Conservation (phyloP, 2,329 filamentous ascomycete genomes). For the Sporothrix humicola region DNA sequence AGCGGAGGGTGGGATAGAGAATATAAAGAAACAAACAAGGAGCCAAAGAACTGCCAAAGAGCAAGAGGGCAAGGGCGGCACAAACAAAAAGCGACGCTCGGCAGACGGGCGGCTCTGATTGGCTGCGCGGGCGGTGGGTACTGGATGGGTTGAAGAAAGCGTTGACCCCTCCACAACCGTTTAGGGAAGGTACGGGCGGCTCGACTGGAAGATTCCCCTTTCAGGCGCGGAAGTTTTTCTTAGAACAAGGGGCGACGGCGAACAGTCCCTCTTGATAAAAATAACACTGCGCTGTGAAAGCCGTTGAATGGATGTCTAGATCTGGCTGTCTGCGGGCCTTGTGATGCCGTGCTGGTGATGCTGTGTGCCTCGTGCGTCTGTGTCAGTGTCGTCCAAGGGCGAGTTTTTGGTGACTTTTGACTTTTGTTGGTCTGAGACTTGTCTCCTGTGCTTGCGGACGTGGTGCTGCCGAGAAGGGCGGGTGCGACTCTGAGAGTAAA, state of each 20-base stretch:
- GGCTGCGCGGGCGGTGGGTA: constrained; percentile 11
- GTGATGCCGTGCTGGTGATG: constrained; percentile 27
- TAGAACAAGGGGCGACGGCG: not conserved
- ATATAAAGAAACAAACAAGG: constrained; percentile 29
- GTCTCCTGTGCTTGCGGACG: constrained; percentile 25
- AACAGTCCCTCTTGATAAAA: not conserved
- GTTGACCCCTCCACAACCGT: constrained; percentile 35
- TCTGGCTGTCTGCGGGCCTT: constrained; percentile 22
- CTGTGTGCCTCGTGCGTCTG: constrained; percentile 27
- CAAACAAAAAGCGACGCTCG: constrained; percentile 17
- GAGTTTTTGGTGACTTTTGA: not conserved
- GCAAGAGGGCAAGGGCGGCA: constrained; percentile 26
- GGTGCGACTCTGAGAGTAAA: constrained; percentile 27
- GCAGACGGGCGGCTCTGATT: constrained; percentile 32
- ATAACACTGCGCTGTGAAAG: constrained; percentile 17
- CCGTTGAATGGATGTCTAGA: no score
- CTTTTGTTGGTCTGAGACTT: constrained; percentile 17
- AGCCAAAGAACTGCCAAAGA: constrained; percentile 4
- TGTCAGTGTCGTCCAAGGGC: constrained; percentile 21
- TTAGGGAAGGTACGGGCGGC: constrained; percentile 39
- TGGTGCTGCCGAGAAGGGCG: constrained; percentile 3
- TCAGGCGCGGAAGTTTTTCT: constrained; percentile 31
- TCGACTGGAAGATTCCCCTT: constrained; percentile 27
- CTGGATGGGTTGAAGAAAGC: constrained; percentile 21
- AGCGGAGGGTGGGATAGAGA: constrained; percentile 15